Conservation (phyloP, 192 early-diverging fungal genomes). For the Thamnidium elegans region DNA sequence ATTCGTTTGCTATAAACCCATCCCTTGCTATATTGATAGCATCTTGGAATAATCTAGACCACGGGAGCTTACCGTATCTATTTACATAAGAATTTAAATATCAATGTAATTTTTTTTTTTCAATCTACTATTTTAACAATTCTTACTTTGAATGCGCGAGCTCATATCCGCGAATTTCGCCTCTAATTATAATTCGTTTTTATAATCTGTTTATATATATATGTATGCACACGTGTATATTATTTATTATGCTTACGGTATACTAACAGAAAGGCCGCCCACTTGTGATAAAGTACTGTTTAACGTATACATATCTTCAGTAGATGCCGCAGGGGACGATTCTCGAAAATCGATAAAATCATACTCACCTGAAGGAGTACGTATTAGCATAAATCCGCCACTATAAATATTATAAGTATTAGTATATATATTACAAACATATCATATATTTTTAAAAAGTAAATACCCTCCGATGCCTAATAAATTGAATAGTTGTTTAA, state of each 20-base stretch:
- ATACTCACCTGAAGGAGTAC: conserved; percentile 51
- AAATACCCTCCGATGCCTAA: conserved; percentile 65
- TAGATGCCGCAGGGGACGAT: conserved; percentile 68
- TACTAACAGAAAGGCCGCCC: conserved; percentile 70
- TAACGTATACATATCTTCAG: conserved; percentile 72
- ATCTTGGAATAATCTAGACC: conserved; percentile 75
- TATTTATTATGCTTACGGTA: conserved; percentile 56
- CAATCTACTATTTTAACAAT: neutral
- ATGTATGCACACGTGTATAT: neutral
- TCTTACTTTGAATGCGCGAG: conserved; percentile 63
- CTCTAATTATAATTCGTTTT: conserved; percentile 37
- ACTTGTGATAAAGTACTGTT: conserved; percentile 66
- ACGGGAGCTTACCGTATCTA: conserved; percentile 76
- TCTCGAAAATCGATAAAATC: conserved; percentile 91
- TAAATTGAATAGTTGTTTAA: neutral
- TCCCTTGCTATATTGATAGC: conserved; percentile 71
- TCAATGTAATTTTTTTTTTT: neutral
- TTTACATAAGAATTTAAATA: neutral
- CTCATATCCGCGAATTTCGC: conserved; percentile 85
- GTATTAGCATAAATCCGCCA: conserved; percentile 90
- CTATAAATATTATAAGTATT: conserved; percentile 31
- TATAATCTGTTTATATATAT: conserved; percentile 4
- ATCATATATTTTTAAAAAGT: neutral
- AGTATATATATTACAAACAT: no score
- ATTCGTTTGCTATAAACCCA: conserved; percentile 52